phyloP scores from a whole-genome alignment of 2,329 filamentous ascomycete genomes.

The Colletotrichum chlorophyti region DNA sequence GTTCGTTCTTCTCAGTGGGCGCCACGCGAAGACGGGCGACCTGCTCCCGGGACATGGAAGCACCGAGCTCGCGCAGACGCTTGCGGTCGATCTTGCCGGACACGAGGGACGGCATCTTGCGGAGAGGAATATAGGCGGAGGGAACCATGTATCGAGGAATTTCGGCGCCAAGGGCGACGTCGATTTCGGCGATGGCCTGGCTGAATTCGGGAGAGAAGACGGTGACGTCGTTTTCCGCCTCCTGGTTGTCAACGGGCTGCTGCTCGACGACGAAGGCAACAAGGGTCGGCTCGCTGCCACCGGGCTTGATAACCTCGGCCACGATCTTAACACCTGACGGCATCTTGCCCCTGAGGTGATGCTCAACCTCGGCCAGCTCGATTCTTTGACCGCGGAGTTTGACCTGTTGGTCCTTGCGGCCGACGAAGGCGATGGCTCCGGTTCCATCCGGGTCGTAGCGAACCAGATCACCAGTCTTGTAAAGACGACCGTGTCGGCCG shows the following conservation, averaged over 20 bases:
- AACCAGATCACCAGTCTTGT: constrained; percentile 67
- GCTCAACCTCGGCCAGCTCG: constrained; percentile 63
- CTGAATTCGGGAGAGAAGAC: constrained; percentile 41
- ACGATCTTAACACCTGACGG: constrained; percentile 50
- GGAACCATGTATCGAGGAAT: constrained; percentile 57
- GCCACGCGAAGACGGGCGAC: constrained; percentile 42
- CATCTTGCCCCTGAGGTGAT: constrained; percentile 53
- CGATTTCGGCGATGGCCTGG: constrained; percentile 38
- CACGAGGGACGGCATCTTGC: constrained; percentile 52
- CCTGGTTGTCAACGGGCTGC: constrained; percentile 34
- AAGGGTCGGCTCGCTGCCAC: constrained; percentile 50
- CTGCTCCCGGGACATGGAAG: constrained; percentile 47
- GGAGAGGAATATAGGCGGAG: constrained; percentile 51
- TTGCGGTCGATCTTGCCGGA: constrained; percentile 59
- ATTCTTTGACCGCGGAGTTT: constrained; percentile 72
- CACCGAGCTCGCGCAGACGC: constrained; percentile 52
- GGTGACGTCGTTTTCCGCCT: constrained; percentile 31
- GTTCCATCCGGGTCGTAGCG: constrained; percentile 60
- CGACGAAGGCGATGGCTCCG: constrained; percentile 62
- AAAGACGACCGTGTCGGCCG: constrained; percentile 54
- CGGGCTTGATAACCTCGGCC: constrained; percentile 56
- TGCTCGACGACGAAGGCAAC: constrained; percentile 51
- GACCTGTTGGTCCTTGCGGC: constrained; percentile 71
- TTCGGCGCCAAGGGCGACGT: constrained; percentile 39
- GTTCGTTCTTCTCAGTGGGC: constrained; percentile 41